Percentiles rank a stretch among this genome's conserved stretches.
Conservation (phyloP, 768 basidiomycete species). For the Sistotremastrum suecicum region DNA sequence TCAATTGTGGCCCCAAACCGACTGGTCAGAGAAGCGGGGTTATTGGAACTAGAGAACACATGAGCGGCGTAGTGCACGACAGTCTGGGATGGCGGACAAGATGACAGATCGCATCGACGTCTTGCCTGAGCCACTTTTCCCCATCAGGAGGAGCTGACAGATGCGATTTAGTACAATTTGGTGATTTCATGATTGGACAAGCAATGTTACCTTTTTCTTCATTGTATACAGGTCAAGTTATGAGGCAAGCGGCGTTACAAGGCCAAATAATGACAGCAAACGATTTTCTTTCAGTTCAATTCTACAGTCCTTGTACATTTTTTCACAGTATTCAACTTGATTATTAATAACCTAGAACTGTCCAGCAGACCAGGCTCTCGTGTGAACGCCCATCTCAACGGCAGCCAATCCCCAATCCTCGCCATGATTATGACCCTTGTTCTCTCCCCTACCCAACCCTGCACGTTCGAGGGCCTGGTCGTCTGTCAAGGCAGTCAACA, state of each 20-base stretch:
- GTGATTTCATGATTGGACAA: not conserved
- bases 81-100: conserved; percentile 49
- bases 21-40: conserved; percentile 82
- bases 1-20: conserved; percentile 95
- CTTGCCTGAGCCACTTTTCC: conserved; percentile 86
- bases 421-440: conserved; percentile 90
- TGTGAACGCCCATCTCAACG: conserved; percentile 76
- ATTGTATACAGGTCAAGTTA: conserved; percentile 5
- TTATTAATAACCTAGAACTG: conserved; percentile 27
- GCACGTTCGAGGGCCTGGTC: conserved; percentile 92
- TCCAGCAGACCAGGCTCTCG: conserved; percentile 55
- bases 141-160: conserved; percentile 87
- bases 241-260: not conserved
- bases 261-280: not conserved
- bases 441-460: conserved; percentile 58
- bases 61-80: conserved; percentile 1
- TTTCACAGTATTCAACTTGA: conserved; percentile 3
- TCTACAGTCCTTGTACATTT: not conserved
- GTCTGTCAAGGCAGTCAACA: conserved; percentile 82
- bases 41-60: conserved; percentile 59
- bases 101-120: conserved; percentile 99
- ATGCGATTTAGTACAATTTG: conserved; percentile 1
- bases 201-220: conserved; percentile 21
- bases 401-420: conserved; percentile 97
- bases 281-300: not conserved